A percentile compares a stretch with the other conserved stretches of the same genome.
These are phyloP conservation scores for Arthroderma sp. DNA, from an alignment of 2,329 filamentous ascomycete genomes.

Conservation along the genomic window DNA sequence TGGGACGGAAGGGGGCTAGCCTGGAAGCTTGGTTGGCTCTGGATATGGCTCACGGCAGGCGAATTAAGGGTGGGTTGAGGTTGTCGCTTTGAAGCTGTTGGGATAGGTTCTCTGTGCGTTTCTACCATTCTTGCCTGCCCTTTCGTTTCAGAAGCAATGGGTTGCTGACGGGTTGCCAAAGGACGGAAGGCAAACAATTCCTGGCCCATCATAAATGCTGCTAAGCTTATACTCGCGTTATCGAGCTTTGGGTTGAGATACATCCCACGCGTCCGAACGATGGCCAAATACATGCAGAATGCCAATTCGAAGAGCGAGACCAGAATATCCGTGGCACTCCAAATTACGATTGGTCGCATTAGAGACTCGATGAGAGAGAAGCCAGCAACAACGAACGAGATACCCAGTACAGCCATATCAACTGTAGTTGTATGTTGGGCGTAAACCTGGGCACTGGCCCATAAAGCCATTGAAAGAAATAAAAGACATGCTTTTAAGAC, in stretches of 20 bases:
- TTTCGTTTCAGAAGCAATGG: background rate
- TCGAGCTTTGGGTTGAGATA: slow-evolving; percentile 25
- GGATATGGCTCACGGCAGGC: background rate
- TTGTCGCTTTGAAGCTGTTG: too few species aligned
- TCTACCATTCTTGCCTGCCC: too few species aligned
- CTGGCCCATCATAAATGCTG: slow-evolving; percentile 27
- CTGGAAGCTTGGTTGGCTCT: background rate
- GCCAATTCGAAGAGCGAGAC: slow-evolving; percentile 25
- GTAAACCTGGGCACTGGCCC: slow-evolving; percentile 22
- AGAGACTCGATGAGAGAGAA: slow-evolving; percentile 27
- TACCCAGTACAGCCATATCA: slow-evolving; percentile 26
- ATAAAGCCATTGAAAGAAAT: slow-evolving; percentile 18
- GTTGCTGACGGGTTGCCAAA: slow-evolving; percentile 6
- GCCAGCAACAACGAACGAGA: slow-evolving; percentile 27
- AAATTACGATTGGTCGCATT: slow-evolving; percentile 24
- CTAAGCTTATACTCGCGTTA: slow-evolving; percentile 25
- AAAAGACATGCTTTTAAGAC: slow-evolving; percentile 9
- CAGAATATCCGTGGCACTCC: slow-evolving; percentile 28
- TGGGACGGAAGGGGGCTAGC: too few species aligned
- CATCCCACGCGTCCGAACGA: slow-evolving; percentile 19
- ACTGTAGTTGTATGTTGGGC: slow-evolving; percentile 25
- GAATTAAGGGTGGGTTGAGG: background rate
- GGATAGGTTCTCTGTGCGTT: too few species aligned
- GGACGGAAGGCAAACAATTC: slow-evolving; percentile 22
- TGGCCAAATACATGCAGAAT: slow-evolving; percentile 27